Base-by-base conservation (phyloP, 1,284 basidiomycete genomes). In the Grifola frondosa region DNA sequence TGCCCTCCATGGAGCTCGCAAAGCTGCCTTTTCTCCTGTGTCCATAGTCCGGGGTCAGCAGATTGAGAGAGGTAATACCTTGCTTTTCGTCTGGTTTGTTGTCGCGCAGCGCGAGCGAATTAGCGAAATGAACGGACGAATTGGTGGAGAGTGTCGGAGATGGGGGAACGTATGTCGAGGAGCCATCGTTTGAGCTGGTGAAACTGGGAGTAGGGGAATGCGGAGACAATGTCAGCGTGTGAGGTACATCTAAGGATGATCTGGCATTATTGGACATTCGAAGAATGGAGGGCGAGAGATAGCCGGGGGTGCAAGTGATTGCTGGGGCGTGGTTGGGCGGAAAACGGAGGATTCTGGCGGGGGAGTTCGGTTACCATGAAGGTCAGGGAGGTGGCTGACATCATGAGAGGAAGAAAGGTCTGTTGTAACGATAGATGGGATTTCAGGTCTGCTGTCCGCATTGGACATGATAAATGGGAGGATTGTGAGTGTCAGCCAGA, bases 61-160 rank as follows among this genome's bases (percentile, higher is more conserved):
- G 66, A 13, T 71, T 61, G 5, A 87, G 69, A 3, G 80, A 81
- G 2, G 77, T 69, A 20, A 72, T 54, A 9, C 81, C 85, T 28
- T 66, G 71, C 19, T 67, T 69, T 15, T 76, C 74, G 11, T 84
- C 78, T 0, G 87, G 89, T 36, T 78, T 71, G 60, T 91, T 91
- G 36, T 84, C 76, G 24, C 91, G 75, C 31, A 92, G 62, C 2
- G 77, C 76, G 5, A 84, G 60, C 5, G 83, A 70, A 2, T 77
- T 80, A 0, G 73, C 67, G 48, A 82, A 86, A 30, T 78, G 76
- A 0, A 76, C 72, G 0, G 77, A 78, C 3, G 82, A 85, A 25
- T 69, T 72, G 2, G 73, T 75, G 1, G 87, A 87, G 9, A 87
- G 70, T 0, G 87, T 88, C 2, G 86, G 86, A 0, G 85, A 88